A percentile compares a stretch with the other conserved stretches of the same genome.
These are phyloP conservation scores for Zoysia pacifica DNA, from an alignment of 176 grass and related monocot species.

Conservation along the genomic window DNA sequence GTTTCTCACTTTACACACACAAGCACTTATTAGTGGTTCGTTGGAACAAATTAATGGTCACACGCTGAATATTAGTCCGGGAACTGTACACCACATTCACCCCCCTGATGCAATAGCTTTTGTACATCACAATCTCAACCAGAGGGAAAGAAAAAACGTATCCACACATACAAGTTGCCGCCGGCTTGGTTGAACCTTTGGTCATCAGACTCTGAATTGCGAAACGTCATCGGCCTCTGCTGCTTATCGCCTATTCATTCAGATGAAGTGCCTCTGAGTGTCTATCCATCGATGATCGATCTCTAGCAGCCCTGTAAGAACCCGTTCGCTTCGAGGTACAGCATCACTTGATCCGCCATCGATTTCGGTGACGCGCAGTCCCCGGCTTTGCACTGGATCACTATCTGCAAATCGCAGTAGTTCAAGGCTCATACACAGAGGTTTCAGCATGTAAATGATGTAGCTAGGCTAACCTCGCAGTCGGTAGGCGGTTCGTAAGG, in stretches of 20 bases:
- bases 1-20: no score
- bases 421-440: not conserved
- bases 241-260: not conserved
- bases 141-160: no score
- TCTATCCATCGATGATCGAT: not conserved
- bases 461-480: conserved; percentile 57
- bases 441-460: not conserved
- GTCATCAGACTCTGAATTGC: not conserved
- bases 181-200: not conserved
- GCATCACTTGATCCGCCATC: conserved; percentile 75
- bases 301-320: conserved; percentile 59
- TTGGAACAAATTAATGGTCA: no score
- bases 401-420: conserved; percentile 48
- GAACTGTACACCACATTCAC: no score
- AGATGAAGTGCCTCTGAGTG: not conserved
- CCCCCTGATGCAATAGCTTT: not conserved
- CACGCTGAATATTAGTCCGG: no score
- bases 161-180: not conserved
- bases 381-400: conserved; percentile 66
- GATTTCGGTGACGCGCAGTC: conserved; percentile 55
- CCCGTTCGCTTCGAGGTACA: conserved; percentile 65
- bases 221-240: not conserved
- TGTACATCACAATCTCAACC: not conserved
- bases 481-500: conserved; percentile 80
- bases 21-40: no score